Conservation (phyloP, 805 yeast genomes). For the Teunomyces barrocoloradensis region DNA sequence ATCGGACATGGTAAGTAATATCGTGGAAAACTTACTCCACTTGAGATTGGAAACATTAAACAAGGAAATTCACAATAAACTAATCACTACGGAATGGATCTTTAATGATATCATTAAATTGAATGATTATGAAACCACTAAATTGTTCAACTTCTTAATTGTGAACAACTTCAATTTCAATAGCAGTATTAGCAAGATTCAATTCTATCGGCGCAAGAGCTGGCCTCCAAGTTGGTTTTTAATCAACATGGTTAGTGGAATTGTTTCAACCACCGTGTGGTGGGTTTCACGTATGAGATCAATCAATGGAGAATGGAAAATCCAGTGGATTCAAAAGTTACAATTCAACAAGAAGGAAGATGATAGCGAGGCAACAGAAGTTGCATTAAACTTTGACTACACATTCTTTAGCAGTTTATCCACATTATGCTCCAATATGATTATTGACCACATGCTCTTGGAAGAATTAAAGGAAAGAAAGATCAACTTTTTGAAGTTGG, state of each 20-base stretch:
- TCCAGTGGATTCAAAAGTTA: constrained; percentile 48
- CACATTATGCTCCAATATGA: constrained; percentile 43
- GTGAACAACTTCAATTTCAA: constrained; percentile 17
- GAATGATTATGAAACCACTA: constrained; percentile 44
- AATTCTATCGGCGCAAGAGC: constrained; percentile 46
- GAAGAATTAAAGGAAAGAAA: constrained; percentile 45
- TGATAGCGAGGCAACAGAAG: constrained; percentile 2
- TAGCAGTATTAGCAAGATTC: constrained; percentile 15
- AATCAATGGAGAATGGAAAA: constrained; percentile 51
- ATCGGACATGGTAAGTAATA: constrained; percentile 26
- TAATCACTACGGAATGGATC: constrained; percentile 69
- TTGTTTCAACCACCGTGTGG: constrained; percentile 41
- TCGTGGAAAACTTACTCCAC: constrained; percentile 38
- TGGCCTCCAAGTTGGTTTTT: constrained; percentile 62
- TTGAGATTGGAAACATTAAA: constrained; percentile 49
- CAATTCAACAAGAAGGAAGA: constrained; percentile 10
- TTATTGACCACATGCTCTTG: constrained; percentile 51
- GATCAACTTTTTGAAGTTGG: constrained; percentile 29
- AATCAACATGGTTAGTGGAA: constrained; percentile 38
- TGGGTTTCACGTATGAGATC: constrained; percentile 53
- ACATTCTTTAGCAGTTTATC: constrained; percentile 39
- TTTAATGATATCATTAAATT: constrained; percentile 53
- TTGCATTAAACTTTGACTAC: constrained; percentile 18
- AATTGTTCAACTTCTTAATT: constrained; percentile 34
- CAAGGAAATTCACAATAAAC: constrained; percentile 52